These are phyloP conservation scores for Xylaria acuta DNA, from an alignment of 495 filamentous ascomycete genomes.

Conservation along the genomic window DNA sequence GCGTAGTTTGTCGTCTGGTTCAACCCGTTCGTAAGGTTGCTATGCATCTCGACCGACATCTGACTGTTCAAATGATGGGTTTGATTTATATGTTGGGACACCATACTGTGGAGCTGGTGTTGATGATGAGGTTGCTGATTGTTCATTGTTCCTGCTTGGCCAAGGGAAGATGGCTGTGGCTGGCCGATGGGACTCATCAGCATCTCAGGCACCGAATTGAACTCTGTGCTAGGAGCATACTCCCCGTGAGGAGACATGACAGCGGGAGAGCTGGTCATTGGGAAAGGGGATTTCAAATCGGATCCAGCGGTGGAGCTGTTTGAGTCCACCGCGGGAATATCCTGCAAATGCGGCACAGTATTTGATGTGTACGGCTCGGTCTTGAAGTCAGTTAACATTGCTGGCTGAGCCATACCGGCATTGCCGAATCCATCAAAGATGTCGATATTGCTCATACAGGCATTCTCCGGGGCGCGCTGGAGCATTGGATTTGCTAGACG, in stretches of 20 bases:
- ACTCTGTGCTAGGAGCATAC: slow-evolving; percentile 44
- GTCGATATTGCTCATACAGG: slow-evolving; percentile 54
- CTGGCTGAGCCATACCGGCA: slow-evolving; percentile 54
- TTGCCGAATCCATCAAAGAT: slow-evolving; percentile 65
- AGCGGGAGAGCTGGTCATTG: slow-evolving; percentile 46
- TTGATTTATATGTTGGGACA: slow-evolving; percentile 43
- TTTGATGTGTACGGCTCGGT: slow-evolving; percentile 39
- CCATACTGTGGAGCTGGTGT: slow-evolving; percentile 42
- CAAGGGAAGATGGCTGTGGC: slow-evolving; percentile 38
- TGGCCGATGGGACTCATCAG: slow-evolving; percentile 53
- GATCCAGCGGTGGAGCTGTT: slow-evolving; percentile 44
- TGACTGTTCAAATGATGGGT: slow-evolving; percentile 44
- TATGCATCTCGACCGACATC: slow-evolving; percentile 43
- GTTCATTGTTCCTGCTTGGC: slow-evolving; percentile 41
- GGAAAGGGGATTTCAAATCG: slow-evolving; percentile 55
- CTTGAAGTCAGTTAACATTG: slow-evolving; percentile 42
- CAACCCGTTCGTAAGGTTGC: slow-evolving; percentile 38
- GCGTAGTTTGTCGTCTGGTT: slow-evolving; percentile 30
- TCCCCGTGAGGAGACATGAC: slow-evolving; percentile 55
- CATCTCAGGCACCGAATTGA: slow-evolving; percentile 53
- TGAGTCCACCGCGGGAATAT: slow-evolving; percentile 45
- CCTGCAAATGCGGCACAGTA: slow-evolving; percentile 49
- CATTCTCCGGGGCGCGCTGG: slow-evolving; percentile 57
- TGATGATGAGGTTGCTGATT: slow-evolving; percentile 45
- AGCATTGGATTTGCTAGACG: slow-evolving; percentile 62